phyloP scores from a whole-genome alignment of 177 flowering plant genomes.

The Vitis hybrid region DNA sequence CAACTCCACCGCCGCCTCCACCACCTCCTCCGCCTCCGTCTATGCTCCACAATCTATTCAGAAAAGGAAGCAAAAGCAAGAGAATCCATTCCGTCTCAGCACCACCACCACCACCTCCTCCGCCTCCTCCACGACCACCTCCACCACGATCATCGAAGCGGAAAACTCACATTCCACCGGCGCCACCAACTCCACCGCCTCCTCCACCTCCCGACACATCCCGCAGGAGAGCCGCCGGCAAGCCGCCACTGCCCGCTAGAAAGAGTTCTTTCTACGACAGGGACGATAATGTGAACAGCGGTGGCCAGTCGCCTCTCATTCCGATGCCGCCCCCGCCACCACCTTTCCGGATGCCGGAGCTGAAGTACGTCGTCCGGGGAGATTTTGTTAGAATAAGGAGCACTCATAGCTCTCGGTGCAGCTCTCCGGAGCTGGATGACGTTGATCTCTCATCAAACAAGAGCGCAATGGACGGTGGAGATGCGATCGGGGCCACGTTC shows the following conservation, averaged over 20 bases:
- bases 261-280: constrained; percentile 14
- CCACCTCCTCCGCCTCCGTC: constrained; percentile 67
- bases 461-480: constrained; percentile 29
- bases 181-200: constrained; percentile 28
- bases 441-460: constrained; percentile 19
- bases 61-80: constrained; percentile 47
- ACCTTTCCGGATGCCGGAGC: constrained; percentile 52
- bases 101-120: constrained; percentile 36
- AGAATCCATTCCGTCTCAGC: constrained; percentile 38
- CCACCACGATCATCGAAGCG: constrained; percentile 13
- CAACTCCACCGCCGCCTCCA: constrained; percentile 50
- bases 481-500: constrained; percentile 28
- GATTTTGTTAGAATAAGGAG: constrained; percentile 57
- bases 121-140: constrained; percentile 23
- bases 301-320: constrained; percentile 51
- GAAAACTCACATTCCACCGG: constrained; percentile 15
- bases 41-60: constrained; percentile 52
- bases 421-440: constrained; percentile 55
- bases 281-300: constrained; percentile 30
- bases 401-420: constrained; percentile 43
- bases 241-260: constrained; percentile 57
- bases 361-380: constrained; percentile 41
- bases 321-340: constrained; percentile 74
- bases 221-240: constrained; percentile 22
- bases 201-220: constrained; percentile 10